Conservation (phyloP, 1,284 basidiomycete species). For the Amylostereum chailletii region DNA sequence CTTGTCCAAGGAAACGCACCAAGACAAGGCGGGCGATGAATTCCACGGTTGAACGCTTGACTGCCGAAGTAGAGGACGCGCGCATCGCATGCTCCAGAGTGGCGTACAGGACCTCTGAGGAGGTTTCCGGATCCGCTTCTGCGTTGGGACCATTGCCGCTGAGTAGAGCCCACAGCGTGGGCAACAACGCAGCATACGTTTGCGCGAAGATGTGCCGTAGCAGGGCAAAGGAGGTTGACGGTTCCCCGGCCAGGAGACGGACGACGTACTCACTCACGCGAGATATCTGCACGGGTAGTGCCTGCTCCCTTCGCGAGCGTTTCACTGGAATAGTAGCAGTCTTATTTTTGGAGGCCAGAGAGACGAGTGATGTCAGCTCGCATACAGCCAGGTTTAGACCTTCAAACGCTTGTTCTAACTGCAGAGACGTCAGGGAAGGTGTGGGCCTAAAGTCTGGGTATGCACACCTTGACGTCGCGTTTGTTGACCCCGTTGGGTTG, state of each 20-base stretch:
- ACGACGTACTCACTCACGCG: conserved; percentile 61
- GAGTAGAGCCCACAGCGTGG: conserved; percentile 79
- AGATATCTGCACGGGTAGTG: conserved; percentile 14
- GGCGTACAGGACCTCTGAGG: conserved; percentile 36
- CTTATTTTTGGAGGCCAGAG: conserved; percentile 30
- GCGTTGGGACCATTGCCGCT: conserved; percentile 26
- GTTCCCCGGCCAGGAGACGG: conserved; percentile 52
- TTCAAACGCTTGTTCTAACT: conserved; percentile 58
- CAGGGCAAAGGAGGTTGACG: conserved; percentile 31
- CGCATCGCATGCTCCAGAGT: conserved; percentile 51
- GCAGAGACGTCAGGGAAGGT: conserved; percentile 6
- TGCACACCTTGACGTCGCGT: conserved; percentile 49
- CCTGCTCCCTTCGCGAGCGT: neutral
- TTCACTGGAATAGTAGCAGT: conserved; percentile 3
- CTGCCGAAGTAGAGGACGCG: conserved; percentile 6
- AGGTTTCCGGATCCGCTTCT: conserved; percentile 17
- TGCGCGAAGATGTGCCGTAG: conserved; percentile 42
- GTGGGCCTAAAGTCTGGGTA: conserved; percentile 1
- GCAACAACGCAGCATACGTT: conserved; percentile 67
- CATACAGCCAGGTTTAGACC: conserved; percentile 70
- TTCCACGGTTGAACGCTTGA: conserved; percentile 52
- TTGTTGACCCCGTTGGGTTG: conserved; percentile 25
- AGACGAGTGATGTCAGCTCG: conserved; percentile 60
- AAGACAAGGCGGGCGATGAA: conserved; percentile 32
- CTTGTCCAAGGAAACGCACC: conserved; percentile 38